A percentile compares a stretch with the other conserved stretches of the same genome.
Evolutionary conservation across 768 basidiomycete genomes (phyloP).

Genomic region (Dendrothele bispora): DNA sequence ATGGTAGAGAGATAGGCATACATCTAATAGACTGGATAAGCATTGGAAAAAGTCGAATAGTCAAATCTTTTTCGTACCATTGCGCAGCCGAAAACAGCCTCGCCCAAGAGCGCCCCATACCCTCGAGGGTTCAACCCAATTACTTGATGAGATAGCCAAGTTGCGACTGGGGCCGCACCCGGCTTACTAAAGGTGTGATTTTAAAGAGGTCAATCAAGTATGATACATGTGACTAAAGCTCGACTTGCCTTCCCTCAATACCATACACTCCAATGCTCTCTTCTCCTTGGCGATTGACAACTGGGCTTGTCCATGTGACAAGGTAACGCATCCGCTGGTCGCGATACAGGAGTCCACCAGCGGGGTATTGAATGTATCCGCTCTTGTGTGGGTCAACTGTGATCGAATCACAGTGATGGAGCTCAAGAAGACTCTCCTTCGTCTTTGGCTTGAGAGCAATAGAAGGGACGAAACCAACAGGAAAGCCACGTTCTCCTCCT

Average conservation of each 20-base stretch:
- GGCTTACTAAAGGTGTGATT: conserved; percentile 35
- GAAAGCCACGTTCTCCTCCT: conserved; percentile 5
- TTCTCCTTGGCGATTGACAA: conserved; percentile 5
- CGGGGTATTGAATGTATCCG: conserved; percentile 34
- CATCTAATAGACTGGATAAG: too few relatives aligned
- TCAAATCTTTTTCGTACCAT: conserved; percentile 23
- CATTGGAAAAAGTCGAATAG: too few relatives aligned
- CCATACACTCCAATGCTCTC: conserved; percentile 45
- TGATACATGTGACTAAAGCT: too few relatives aligned
- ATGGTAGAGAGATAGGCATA: conserved; percentile 42
- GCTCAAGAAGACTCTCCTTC: conserved; percentile 23
- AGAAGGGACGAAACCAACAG: conserved; percentile 22
- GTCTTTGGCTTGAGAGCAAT: conserved; percentile 28
- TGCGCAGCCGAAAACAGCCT: conserved; percentile 34
- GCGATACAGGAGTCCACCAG: conserved; percentile 31
- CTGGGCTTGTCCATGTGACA: conserved; percentile 29
- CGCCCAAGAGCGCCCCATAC: conserved; percentile 37
- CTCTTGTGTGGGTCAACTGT: conserved; percentile 32
- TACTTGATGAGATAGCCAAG: conserved; percentile 36
- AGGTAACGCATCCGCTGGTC: conserved; percentile 28
- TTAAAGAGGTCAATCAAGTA: not conserved
- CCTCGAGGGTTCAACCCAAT: conserved; percentile 40
- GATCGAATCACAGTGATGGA: conserved; percentile 35
- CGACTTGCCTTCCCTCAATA: conserved; percentile 44
- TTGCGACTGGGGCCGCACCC: conserved; percentile 40